phyloP scores from a whole-genome alignment of 495 filamentous ascomycete genomes.

The Evernia prunastri region DNA sequence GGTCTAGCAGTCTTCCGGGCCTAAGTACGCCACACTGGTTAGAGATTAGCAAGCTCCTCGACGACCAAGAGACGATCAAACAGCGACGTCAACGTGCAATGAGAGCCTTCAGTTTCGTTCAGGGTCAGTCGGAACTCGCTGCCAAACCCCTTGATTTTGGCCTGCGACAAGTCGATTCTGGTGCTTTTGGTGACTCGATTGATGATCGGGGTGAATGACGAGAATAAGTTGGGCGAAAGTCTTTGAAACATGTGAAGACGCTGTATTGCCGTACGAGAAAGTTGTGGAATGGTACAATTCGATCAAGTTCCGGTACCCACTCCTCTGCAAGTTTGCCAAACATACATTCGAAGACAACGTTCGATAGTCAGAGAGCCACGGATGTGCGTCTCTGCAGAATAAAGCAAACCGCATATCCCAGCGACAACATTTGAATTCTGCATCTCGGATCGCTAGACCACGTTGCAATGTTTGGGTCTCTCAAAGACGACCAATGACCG shows the following conservation, averaged over 20 bases:
- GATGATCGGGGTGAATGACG: not conserved
- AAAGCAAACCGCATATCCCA: not conserved
- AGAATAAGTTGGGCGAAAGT: not conserved
- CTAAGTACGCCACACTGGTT: not conserved
- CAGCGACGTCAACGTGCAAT: constrained; percentile 1
- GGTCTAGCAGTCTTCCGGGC: not conserved
- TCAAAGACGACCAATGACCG: not conserved
- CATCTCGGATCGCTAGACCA: not conserved
- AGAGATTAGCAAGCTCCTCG: not conserved
- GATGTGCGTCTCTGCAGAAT: not conserved
- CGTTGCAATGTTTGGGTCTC: not conserved
- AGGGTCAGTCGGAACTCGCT: not conserved
- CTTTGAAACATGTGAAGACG: not conserved
- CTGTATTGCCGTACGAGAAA: not conserved
- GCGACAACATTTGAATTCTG: not conserved
- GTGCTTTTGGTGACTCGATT: not conserved
- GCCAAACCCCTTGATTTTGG: constrained; percentile 12
- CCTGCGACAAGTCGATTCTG: not conserved
- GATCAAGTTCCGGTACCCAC: not conserved
- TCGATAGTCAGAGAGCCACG: not conserved
- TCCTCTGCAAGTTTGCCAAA: not conserved
- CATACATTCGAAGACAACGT: not conserved
- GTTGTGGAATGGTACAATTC: not conserved
- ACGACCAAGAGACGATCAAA: not conserved
- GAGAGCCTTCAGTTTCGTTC: constrained; percentile 3